Evolutionary conservation across 495 filamentous ascomycete species (phyloP), one percentile per base, ranked within the genome.

Genomic region (Penicillium atrosanguineum): DNA sequence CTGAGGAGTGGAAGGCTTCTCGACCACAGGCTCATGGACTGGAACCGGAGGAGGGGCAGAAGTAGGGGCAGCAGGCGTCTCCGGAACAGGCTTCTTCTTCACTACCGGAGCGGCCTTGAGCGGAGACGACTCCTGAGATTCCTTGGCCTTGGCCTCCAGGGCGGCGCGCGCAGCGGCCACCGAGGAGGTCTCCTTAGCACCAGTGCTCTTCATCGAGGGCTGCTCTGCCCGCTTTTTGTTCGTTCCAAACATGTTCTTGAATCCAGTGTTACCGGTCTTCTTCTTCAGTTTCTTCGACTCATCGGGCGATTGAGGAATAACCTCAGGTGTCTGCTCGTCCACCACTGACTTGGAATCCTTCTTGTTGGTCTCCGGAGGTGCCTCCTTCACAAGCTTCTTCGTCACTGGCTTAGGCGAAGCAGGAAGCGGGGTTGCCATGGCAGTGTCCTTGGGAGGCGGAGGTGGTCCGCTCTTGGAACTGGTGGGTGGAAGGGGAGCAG

Each of bases 131-230:
- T 72, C 71, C 50, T 73, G 71, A 19, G 72, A 64, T 7, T 66
- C 69, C 55, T 68, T 70, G 29, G 71, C 69, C 47, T 71, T 76
- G 48, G 64, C 71, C 31, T 74, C 71, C 19, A 79, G 70, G 8
- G 79, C 79, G 26, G 78, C 78, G 46, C 78, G 77, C 20, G 78
- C 77, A 53, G 75, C 76, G 18, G 78, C 78, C 48, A 80, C 75
- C 43, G 73, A 70, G 3, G 73, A 72, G 8, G 46, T 55, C 12
- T 70, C 69, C 48, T 54, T 61, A n/a, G 65, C 61, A 31, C 63
- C 68, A 21, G 59, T 71, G 39, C 62, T 61, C 47, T 75, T 78
- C 64, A 71, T 62, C 6, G 69, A 64, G 23, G 62, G 62, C 48
- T 69, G 67, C 6, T 67, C 68, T 29, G 42, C 48, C 64, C 74